Evolutionary conservation across 768 basidiomycete species (phyloP).

Genomic region (Asterophora parasitica): DNA sequence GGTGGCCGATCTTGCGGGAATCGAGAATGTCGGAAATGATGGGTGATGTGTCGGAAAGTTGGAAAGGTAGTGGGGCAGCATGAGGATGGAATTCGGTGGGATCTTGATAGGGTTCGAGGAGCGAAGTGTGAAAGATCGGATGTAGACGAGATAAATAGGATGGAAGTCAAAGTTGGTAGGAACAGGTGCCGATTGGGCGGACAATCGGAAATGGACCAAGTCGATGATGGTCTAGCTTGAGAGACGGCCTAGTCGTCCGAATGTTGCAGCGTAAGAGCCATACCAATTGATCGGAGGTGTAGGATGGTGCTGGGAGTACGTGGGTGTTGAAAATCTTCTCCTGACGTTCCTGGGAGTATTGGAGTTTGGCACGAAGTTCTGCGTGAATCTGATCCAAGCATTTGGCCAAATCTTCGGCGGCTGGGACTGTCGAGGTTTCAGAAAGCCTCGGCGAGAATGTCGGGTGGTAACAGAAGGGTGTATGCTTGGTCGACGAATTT

Average conservation of each 20-base stretch:
- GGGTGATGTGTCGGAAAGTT: no score
- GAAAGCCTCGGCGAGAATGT: conserved; percentile 25
- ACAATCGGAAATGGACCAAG: conserved; percentile 6
- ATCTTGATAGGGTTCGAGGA: neutral
- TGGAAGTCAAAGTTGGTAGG: conserved; percentile 4
- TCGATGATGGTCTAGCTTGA: conserved; percentile 2
- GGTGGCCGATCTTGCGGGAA: no score
- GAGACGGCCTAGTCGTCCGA: neutral
- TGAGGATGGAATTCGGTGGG: conserved; percentile 3
- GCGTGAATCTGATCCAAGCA: conserved; percentile 27
- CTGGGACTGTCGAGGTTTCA: conserved; percentile 24
- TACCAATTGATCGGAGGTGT: neutral
- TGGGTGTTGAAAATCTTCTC: conserved; percentile 22
- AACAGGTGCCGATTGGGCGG: neutral
- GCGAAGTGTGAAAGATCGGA: conserved; percentile 3
- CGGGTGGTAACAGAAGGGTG: conserved; percentile 29
- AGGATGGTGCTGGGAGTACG: neutral
- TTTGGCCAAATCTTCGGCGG: conserved; percentile 24
- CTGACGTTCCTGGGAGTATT: conserved; percentile 24
- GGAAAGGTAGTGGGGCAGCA: conserved; percentile 29
- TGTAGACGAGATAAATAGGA: neutral
- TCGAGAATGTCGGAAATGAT: no score
- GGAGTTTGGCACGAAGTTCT: conserved; percentile 28
- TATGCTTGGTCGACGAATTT: conserved; percentile 27
- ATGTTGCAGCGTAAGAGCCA: conserved; percentile 7